Evolutionary conservation across 139 green algal species (phyloP), one percentile per base, ranked within the genome.

Genomic region (Ettlia oleoabundans): DNA sequence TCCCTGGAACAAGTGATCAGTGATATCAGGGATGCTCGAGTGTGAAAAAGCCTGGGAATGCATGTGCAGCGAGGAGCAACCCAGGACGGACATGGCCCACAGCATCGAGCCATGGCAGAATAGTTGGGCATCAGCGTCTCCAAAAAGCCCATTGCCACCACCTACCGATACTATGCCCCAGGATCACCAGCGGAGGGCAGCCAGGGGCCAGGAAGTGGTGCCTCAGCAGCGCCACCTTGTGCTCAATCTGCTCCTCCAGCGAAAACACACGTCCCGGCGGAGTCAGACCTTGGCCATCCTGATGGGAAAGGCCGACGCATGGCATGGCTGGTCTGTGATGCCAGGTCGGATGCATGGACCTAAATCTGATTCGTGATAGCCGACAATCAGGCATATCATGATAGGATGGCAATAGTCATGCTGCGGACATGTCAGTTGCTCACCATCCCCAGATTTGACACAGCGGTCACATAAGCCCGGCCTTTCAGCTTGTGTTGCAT

Each of bases 191-290:
- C 10, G 71, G 71, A 0, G 73, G 73, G 18, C 73, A 52, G 4
- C 73, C 73, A 28, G 53, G 35, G 24, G 35, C 73, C 9, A 41
- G 26, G 33, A 55, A 69, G 32, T 26, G 53, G 24, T 80, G 19
- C 73, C 26, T 26, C 73, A 80, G 73, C 52, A 80, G 47, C 32
- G 71, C 71, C 71, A 33, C 28, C 53, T 80, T 80, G 73, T 80
- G 73, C 33, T 30, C 8, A 19, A 69, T 51, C 53, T 80, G 73
- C 37, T 80, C 35, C 1, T 67, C 73, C 6, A 80, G 53, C 0
- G 33, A 52, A 26, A 32, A 80, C 21, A 80, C 73, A 1, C 35
- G 52, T 2, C 73, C 73, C 0, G n/a, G 21, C 1, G 73, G 73
- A 9, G 51, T 69, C 24, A 80, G 73, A 21, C 71, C 71, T 47